Base-by-base conservation (phyloP, 176 grass and related monocot species). In the Ampelocalamus luodianensis region DNA sequence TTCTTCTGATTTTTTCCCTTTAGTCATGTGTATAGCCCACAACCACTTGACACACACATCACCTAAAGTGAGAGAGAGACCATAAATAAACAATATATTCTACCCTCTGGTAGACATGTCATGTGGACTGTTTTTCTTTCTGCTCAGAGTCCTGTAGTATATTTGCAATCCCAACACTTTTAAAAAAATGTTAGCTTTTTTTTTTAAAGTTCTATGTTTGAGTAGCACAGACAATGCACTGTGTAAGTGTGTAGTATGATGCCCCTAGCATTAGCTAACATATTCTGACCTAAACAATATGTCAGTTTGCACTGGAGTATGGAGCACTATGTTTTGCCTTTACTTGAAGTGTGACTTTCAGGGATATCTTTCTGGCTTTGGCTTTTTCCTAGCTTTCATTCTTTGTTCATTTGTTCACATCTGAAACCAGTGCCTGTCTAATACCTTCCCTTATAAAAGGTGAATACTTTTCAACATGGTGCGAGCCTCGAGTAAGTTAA, bases 271-370 rank as follows among this genome's bases (percentile, higher is more conserved):
- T 48, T 63, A 86, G 66, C 18, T 60, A 67, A 36, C 37, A 68
- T 48, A 54, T 44, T 71, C 14, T 27, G 17, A 14, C 23, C 68
- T n/a, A 67, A 87, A 81, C 43, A 1, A 51, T 18, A 58, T 43
- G 8, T 66, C 36, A 66, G 69, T 34, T 29, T 73, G 49, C 16
- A n/a, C 37, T 69, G 24, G 39, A 40, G 1, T 61, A 6, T 37
- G 74, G 55, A 85, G 76, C 44, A 65, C 65, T 54, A 44, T 72
- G 34, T 24, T 71, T 20, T 26, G 20, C 12, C 74, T 49, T 65
- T 18, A 83, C 74, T 49, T 65, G 24, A 83, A 55, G 34, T 26
- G 38, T 79, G 74, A 45, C 24, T 26, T 88, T 88, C 65, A 72
- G 73, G 73, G 8, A 53, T 54, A 72, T 40, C 46, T 65, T 11